Evolutionary conservation across 2,329 filamentous ascomycete species (phyloP).

Genomic region (Fusarium udum): DNA sequence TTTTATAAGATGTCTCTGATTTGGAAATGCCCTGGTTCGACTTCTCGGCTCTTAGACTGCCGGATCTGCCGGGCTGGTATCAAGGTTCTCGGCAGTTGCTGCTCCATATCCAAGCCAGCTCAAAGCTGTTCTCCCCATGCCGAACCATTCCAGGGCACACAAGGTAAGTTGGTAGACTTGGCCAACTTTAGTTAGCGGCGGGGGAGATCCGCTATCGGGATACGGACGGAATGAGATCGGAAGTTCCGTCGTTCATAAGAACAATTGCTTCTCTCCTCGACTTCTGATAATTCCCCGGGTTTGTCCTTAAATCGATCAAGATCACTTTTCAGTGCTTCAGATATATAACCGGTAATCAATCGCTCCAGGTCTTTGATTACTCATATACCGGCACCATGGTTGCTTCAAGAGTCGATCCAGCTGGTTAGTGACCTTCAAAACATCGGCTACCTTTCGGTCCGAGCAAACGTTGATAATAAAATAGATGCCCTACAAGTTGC

Average conservation of each 20-base stretch:
- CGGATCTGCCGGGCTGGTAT: background rate
- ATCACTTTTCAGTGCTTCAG: background rate
- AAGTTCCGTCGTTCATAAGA: background rate
- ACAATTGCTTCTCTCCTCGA: background rate
- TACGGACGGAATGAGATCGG: background rate
- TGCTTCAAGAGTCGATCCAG: background rate
- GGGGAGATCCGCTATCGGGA: background rate
- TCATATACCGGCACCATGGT: background rate
- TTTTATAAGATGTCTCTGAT: background rate
- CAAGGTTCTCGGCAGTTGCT: background rate
- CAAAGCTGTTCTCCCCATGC: background rate
- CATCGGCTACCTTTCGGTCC: background rate
- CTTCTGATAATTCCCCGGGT: background rate
- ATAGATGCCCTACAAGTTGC: background rate
- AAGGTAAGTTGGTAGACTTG: background rate
- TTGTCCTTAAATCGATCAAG: background rate
- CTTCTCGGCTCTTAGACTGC: background rate
- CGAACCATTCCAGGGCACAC: fast-evolving
- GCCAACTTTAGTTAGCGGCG: background rate
- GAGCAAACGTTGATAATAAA: background rate
- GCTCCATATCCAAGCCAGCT: background rate
- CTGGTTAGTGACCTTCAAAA: background rate
- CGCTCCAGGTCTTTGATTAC: fast-evolving
- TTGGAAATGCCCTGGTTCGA: fast-evolving
- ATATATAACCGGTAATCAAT: fast-evolving